Percentiles rank a stretch among this genome's conserved stretches.
phyloP scores from a whole-genome alignment of 805 yeast species.

The Zygosaccharomyces kombuchaensis region DNA sequence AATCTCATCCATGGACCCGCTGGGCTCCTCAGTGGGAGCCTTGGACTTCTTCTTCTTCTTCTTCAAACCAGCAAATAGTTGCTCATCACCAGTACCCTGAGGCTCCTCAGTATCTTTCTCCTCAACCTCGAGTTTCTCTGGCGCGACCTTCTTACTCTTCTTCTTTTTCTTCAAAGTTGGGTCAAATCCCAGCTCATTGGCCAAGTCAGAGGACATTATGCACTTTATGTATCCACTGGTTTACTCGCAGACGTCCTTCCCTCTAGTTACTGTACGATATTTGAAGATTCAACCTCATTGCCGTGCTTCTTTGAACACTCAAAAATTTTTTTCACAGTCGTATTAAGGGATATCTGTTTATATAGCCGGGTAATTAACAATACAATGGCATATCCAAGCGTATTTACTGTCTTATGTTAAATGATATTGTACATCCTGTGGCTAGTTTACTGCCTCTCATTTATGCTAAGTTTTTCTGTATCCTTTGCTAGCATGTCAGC shows the following conservation, averaged over 20 bases:
- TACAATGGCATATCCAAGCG: not conserved
- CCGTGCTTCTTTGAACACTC: conserved; percentile 5
- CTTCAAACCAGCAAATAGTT: conserved; percentile 73
- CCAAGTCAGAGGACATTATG: conserved; percentile 33
- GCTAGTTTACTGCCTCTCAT: not conserved
- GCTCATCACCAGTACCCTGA: conserved; percentile 49
- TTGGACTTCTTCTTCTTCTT: conserved; percentile 80
- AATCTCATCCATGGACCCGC: conserved; percentile 42
- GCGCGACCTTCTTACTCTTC: conserved; percentile 53
- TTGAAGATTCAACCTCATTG: not conserved
- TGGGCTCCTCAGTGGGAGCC: conserved; percentile 37
- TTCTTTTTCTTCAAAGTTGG: conserved; percentile 74
- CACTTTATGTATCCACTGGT: not conserved
- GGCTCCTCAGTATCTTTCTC: conserved; percentile 34
- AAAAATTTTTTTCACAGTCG: conserved; percentile 15
- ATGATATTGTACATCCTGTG: not conserved
- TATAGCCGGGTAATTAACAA: conserved; percentile 10
- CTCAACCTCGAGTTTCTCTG: conserved; percentile 38
- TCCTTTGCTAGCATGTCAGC: not conserved
- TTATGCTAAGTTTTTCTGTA: conserved; percentile 7
- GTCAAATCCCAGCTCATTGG: conserved; percentile 57
- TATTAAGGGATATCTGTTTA: not conserved
- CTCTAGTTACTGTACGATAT: not conserved
- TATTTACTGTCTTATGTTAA: too few relatives aligned
- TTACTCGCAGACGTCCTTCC: not conserved